A percentile compares a stretch with the other conserved stretches of the same genome.
Conservation (phyloP, 192 early-diverging fungal genomes). For the Pilobolus umbonatus region DNA sequence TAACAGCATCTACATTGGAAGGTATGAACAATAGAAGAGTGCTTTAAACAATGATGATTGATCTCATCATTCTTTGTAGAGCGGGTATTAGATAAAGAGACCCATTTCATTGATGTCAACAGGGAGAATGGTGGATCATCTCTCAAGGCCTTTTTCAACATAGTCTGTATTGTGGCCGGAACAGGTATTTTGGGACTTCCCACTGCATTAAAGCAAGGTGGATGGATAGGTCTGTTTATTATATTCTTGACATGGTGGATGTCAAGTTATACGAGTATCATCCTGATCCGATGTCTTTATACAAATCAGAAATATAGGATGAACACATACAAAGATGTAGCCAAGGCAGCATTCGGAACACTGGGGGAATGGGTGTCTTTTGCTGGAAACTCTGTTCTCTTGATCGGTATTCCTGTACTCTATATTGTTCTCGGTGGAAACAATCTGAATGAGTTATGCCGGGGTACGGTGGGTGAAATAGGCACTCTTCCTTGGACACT, state of each 20-base stretch:
- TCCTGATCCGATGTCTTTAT: conserved; percentile 32
- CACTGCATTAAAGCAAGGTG: conserved; percentile 65
- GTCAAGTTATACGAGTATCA: conserved; percentile 3
- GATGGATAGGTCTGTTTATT: conserved; percentile 35
- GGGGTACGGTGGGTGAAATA: conserved; percentile 33
- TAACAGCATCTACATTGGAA: no score
- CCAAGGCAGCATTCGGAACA: conserved; percentile 66
- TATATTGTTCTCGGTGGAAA: conserved; percentile 73
- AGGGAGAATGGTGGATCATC: conserved; percentile 12
- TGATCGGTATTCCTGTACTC: conserved; percentile 63
- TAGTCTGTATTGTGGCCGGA: conserved; percentile 67
- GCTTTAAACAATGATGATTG: no score
- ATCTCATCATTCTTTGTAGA: no score
- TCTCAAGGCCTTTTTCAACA: conserved; percentile 35
- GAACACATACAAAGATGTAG: conserved; percentile 62
- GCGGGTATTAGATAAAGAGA: no score
- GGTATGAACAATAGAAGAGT: no score
- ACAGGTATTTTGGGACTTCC: conserved; percentile 85
- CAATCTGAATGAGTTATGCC: conserved; percentile 60
- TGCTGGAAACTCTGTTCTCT: conserved; percentile 58
- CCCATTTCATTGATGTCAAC: conserved; percentile 2
- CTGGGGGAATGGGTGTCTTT: conserved; percentile 59
- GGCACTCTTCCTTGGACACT: conserved; percentile 57
- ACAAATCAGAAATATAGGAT: conserved; percentile 34
- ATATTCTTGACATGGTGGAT: not conserved